Evolutionary conservation across 2,329 filamentous ascomycete genomes (phyloP).

Genomic region (Fusarium sp.): DNA sequence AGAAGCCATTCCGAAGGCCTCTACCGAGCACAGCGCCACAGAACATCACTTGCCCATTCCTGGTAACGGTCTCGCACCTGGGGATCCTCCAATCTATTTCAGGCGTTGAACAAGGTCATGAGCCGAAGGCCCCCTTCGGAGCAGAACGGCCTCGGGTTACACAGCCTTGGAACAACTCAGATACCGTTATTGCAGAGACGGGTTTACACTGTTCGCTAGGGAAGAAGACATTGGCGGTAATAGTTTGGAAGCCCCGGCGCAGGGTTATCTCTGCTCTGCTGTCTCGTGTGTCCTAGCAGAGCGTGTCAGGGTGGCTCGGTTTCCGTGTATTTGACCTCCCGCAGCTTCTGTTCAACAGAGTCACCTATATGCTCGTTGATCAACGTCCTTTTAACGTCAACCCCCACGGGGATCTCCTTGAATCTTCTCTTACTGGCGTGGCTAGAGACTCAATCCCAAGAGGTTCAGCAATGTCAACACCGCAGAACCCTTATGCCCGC

Average conservation of each 20-base stretch:
- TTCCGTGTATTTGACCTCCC: slow-evolving; percentile 33
- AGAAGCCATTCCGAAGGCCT: slow-evolving; percentile 11
- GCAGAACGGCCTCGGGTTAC: slow-evolving; percentile 35
- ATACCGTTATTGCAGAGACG: slow-evolving; percentile 29
- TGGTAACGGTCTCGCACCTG: slow-evolving; percentile 28
- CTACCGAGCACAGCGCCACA: slow-evolving; percentile 17
- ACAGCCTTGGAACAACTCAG: slow-evolving; percentile 33
- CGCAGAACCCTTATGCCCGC: slow-evolving; percentile 65
- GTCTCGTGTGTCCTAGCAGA: slow-evolving; percentile 20
- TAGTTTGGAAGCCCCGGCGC: slow-evolving; percentile 25
- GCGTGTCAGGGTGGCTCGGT: slow-evolving; percentile 24
- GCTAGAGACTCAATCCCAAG: slow-evolving; percentile 30
- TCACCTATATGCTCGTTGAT: slow-evolving; percentile 40
- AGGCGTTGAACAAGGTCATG: slow-evolving; percentile 34
- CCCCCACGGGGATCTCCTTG: slow-evolving; percentile 31
- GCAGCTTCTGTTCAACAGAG: slow-evolving; percentile 35
- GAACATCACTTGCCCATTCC: slow-evolving; percentile 15
- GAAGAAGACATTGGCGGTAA: slow-evolving; percentile 24
- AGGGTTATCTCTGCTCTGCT: slow-evolving; percentile 29
- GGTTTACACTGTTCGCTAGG: slow-evolving; percentile 29
- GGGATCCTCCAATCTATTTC: slow-evolving; percentile 29
- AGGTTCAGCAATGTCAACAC: slow-evolving; percentile 57
- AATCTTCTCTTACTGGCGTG: slow-evolving; percentile 24
- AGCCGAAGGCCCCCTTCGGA: slow-evolving; percentile 32
- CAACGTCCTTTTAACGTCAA: slow-evolving; percentile 31